Conservation (phyloP, 179 eudicot species). For the Pouteria campechiana region DNA sequence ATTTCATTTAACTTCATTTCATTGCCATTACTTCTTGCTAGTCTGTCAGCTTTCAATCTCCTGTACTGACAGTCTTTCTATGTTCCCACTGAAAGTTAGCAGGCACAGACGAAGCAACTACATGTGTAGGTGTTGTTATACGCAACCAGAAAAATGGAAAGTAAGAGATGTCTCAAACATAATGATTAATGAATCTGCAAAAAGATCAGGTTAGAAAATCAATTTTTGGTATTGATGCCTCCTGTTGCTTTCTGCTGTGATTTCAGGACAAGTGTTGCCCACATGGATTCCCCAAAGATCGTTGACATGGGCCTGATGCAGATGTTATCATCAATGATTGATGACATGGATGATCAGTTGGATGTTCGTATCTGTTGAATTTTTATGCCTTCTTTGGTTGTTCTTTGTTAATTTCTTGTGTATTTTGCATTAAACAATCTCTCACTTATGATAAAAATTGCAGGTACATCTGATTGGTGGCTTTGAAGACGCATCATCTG, state of each 20-base stretch:
- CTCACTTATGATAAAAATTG: conserved; percentile 11
- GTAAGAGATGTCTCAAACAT: conserved; percentile 30
- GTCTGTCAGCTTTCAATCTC: too few species aligned
- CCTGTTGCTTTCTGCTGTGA: conserved; percentile 2
- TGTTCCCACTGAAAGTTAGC: conserved; percentile 34
- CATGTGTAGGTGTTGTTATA: conserved; percentile 83
- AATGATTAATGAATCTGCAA: neutral
- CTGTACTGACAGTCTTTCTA: conserved; percentile 6
- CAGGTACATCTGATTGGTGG: conserved; percentile 95
- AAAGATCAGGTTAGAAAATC: neutral
- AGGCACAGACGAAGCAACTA: conserved; percentile 96
- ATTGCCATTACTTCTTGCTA: too few species aligned
- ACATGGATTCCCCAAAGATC: conserved; percentile 71
- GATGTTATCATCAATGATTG: conserved; percentile 57
- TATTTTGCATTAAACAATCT: conserved; percentile 1
- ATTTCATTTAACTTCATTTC: too few species aligned
- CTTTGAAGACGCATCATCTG: conserved; percentile 49
- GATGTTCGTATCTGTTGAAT: conserved; percentile 42
- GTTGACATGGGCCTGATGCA: conserved; percentile 75
- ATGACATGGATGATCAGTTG: conserved; percentile 33
- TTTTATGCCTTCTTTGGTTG: neutral
- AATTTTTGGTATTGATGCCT: neutral
- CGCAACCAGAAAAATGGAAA: conserved; percentile 72
- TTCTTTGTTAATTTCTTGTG: neutral
- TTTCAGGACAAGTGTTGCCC: conserved; percentile 73